phyloP scores from a whole-genome alignment of 495 filamentous ascomycete species.

The Neurospora sp. region DNA sequence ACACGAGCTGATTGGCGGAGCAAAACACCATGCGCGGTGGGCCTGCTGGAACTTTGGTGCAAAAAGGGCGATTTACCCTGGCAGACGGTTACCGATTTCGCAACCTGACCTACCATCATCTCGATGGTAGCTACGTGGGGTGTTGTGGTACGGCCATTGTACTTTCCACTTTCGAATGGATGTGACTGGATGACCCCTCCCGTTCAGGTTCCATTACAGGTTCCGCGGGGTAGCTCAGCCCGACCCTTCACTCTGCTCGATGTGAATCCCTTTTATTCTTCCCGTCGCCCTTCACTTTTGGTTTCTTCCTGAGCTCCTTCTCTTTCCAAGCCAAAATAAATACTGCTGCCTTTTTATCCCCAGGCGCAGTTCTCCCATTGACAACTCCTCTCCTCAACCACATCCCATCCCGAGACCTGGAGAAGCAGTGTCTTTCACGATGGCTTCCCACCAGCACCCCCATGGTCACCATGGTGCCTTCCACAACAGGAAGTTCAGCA shows the following conservation, averaged over 20 bases:
- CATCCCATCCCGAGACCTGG: background rate
- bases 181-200: background rate
- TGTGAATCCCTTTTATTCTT: background rate
- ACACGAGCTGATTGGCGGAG: background rate
- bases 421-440: background rate
- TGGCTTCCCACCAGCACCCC: background rate
- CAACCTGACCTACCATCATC: background rate
- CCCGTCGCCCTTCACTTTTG: background rate
- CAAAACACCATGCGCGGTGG: background rate
- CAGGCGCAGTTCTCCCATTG: too few relatives aligned
- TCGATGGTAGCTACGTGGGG: background rate
- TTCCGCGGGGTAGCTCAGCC: background rate
- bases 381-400: too few relatives aligned
- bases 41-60: background rate
- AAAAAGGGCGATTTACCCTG: background rate
- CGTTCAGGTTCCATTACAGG: background rate
- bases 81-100: background rate
- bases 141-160: background rate
- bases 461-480: slow-evolving; percentile 30
- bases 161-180: background rate
- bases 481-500: slow-evolving; percentile 44
- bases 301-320: background rate
- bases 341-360: too few relatives aligned
- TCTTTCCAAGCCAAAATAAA: background rate
- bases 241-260: background rate